phyloP scores from a whole-genome alignment of 2,329 filamentous ascomycete species.

The Pseudogymnoascus verrucosus region DNA sequence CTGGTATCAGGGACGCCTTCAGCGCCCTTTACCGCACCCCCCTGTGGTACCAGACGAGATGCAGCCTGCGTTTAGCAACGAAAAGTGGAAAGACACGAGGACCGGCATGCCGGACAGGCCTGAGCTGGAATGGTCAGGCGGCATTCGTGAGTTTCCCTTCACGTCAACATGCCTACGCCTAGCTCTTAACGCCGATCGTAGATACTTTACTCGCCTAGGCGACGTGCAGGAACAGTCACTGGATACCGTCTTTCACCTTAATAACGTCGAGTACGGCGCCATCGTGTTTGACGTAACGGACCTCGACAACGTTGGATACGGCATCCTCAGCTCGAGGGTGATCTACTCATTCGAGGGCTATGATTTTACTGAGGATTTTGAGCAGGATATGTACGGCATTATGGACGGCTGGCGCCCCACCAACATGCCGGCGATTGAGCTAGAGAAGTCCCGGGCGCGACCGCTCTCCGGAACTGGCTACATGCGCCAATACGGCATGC shows the following conservation, averaged over 20 bases:
- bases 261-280: background rate
- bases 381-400: background rate
- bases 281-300: background rate
- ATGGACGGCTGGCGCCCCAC: background rate
- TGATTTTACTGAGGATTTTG: background rate
- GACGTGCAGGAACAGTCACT: background rate
- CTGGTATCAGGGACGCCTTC: background rate
- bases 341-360: background rate
- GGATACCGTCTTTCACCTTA: background rate
- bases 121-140: background rate
- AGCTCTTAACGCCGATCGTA: background rate
- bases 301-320: background rate
- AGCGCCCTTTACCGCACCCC: background rate
- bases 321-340: background rate
- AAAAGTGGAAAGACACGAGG: background rate
- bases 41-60: background rate
- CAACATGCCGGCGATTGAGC: background rate
- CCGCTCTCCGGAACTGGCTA: background rate
- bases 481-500: background rate
- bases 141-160: background rate
- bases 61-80: background rate
- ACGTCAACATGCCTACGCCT: background rate
- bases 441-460: background rate
- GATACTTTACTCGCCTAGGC: background rate
- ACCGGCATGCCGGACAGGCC: background rate